These are phyloP conservation scores for Dothistroma septosporum DNA, from an alignment of 2,329 filamentous ascomycete genomes.

Conservation along the genomic window DNA sequence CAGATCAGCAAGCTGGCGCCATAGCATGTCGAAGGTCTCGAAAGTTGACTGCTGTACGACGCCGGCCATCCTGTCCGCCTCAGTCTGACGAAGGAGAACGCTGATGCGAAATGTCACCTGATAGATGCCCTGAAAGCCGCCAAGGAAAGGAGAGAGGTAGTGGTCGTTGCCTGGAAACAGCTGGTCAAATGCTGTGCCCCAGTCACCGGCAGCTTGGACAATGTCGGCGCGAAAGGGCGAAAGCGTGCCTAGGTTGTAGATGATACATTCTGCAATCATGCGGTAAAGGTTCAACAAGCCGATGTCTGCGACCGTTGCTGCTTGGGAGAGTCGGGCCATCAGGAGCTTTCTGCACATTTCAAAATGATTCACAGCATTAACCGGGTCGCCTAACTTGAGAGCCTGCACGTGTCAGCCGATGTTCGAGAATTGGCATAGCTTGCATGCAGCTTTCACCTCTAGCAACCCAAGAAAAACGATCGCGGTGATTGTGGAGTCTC, in stretches of 20 bases:
- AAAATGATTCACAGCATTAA: conserved; percentile 16
- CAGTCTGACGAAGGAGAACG: conserved; percentile 7
- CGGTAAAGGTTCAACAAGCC: conserved; percentile 13
- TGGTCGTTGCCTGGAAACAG: conserved; percentile 13
- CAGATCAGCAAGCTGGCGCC: conserved; percentile 2
- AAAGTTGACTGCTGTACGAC: neutral
- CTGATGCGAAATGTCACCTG: conserved; percentile 14
- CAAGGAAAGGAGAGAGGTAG: conserved; percentile 14
- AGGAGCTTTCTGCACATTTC: conserved; percentile 18
- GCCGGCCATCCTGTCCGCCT: neutral
- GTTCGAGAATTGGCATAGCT: neutral
- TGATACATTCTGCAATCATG: conserved; percentile 17
- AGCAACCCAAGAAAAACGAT: conserved; percentile 16
- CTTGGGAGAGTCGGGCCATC: conserved; percentile 3
- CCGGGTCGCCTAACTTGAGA: conserved; percentile 16
- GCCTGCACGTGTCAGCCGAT: conserved; percentile 6
- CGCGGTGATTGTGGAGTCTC: conserved; percentile 6
- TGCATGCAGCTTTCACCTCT: conserved; percentile 8
- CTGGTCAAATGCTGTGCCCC: conserved; percentile 9
- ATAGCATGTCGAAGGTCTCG: conserved; percentile 1
- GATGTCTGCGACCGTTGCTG: neutral
- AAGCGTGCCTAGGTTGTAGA: conserved; percentile 15
- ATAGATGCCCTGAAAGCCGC: conserved; percentile 17
- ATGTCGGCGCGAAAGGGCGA: conserved; percentile 7
- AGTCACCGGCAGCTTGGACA: conserved; percentile 4